Base-by-base conservation (phyloP, 768 basidiomycete genomes). In the Punctularia strigosozonata region DNA sequence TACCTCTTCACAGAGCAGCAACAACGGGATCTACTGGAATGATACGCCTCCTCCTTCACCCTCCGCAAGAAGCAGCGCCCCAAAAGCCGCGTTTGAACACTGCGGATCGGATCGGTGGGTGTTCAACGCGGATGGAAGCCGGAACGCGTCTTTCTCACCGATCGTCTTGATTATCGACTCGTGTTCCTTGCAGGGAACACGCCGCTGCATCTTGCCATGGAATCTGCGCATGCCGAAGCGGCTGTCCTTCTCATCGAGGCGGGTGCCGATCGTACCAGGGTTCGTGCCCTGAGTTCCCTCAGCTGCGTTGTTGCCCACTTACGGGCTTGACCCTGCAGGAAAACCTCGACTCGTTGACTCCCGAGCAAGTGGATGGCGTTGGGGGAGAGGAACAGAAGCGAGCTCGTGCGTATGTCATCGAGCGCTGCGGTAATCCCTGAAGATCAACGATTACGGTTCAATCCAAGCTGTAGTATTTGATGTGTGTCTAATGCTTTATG, bases 181-280 rank as follows among this genome's bases (percentile, higher is more conserved):
- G 14, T 41, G 21, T 43, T 36, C 32, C 49, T 49, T 40, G 38
- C 51, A 86, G 92, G 94, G 37, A 95, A 97, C 53, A 97, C 95
- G 2, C 90, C 95, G 2, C 64, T 99, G 25, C 95, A 99, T 67
- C 75, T 99, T 23, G 92, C 94, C 14, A 84, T 99, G 81, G 94
- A 99, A 51, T 90, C 86, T 39, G 94, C 81, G 14, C 86, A 97
- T 53, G 94, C 87, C 12, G 80, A 89, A 54, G 84, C 79, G 13
- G 94, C 94, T 7, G 84, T 90, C 2, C 57, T 84, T 36, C 69
- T 99, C 37, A 94, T 99, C 43, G 88, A 94, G 55, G 92, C 89
- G 33, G 94, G 94, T 15, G 92, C 92, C 6, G 94, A 97, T 66
- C 78, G 94, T 22, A 73, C 73, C 47, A 71, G 87, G 49, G 91